phyloP scores from a whole-genome alignment of 495 filamentous ascomycete species.

The Pseudevernia furfuracea region DNA sequence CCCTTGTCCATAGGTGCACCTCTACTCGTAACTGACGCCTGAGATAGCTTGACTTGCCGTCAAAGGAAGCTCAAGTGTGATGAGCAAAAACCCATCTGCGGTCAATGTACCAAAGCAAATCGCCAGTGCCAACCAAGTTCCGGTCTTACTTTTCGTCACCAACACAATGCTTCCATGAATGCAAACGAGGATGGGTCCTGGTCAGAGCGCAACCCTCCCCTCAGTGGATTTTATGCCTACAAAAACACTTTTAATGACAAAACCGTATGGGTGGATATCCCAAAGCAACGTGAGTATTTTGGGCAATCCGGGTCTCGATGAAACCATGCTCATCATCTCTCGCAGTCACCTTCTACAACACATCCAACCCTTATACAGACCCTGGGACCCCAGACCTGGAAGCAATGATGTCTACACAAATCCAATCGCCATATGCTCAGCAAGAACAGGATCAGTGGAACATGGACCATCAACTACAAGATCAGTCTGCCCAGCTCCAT shows the following conservation, averaged over 20 bases:
- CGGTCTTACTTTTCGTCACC: conserved; percentile 60
- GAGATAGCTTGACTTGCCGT: conserved; percentile 52
- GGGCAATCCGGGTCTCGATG: not conserved
- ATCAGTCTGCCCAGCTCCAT: conserved; percentile 31
- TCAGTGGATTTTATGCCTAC: conserved; percentile 63
- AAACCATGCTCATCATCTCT: conserved; percentile 17
- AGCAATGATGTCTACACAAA: conserved; percentile 27
- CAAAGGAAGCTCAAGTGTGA: conserved; percentile 59
- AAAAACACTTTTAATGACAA: conserved; percentile 58
- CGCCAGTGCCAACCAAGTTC: conserved; percentile 55
- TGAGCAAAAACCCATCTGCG: conserved; percentile 50
- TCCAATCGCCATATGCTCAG: conserved; percentile 23
- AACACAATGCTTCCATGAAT: conserved; percentile 69
- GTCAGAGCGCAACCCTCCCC: conserved; percentile 36
- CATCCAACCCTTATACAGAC: conserved; percentile 55
- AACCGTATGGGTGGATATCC: conserved; percentile 57
- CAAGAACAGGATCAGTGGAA: conserved; percentile 31
- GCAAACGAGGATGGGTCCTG: conserved; percentile 34
- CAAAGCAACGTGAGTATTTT: conserved; percentile 41
- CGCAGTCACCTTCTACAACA: conserved; percentile 57
- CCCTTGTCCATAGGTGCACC: not conserved
- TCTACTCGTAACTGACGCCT: conserved; percentile 5
- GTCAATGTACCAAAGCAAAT: conserved; percentile 52
- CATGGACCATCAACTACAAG: conserved; percentile 26
- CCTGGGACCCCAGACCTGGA: conserved; percentile 37